Percentiles rank a stretch among this genome's conserved stretches.
Evolutionary conservation across 176 grass and related monocot genomes (phyloP).

Genomic region (Zoysia japonica): DNA sequence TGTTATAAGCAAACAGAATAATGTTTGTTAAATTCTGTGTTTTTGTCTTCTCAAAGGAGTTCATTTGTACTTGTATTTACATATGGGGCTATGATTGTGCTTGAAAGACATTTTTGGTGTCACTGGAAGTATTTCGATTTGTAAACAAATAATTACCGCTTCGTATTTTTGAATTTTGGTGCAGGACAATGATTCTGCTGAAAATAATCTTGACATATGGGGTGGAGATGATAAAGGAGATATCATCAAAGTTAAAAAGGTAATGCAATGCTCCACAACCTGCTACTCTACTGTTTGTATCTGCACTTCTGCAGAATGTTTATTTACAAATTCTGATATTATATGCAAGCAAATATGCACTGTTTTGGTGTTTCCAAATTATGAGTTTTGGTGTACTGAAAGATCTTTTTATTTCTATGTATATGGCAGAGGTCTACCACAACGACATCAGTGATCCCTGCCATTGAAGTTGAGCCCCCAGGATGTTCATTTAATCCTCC

Average conservation of each 20-base stretch:
- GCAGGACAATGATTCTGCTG: conserved; percentile 52
- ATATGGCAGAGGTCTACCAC: conserved; percentile 50
- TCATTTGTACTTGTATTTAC: background rate
- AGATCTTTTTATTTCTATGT: background rate
- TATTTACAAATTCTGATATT: background rate
- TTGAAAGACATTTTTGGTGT: background rate
- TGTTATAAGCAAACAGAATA: background rate
- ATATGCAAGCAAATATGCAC: background rate
- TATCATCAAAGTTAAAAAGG: conserved; percentile 55
- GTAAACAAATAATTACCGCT: background rate
- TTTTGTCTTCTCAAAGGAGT: background rate
- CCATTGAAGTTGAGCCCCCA: conserved; percentile 78
- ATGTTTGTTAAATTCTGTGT: background rate
- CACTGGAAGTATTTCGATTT: background rate
- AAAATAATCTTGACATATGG: conserved; percentile 70
- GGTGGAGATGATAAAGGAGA: conserved; percentile 34
- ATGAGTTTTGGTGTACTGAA: conserved; percentile 12
- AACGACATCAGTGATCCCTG: conserved; percentile 60
- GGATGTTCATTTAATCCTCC: conserved; percentile 97
- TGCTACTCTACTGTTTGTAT: background rate
- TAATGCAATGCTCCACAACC: conserved; percentile 14
- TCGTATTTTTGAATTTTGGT: background rate
- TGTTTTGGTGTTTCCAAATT: background rate
- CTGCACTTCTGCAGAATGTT: conserved; percentile 5
- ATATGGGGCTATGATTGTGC: background rate